Conservation (phyloP, 1,284 basidiomycete genomes). For the Cystobasidiaceae sp. region DNA sequence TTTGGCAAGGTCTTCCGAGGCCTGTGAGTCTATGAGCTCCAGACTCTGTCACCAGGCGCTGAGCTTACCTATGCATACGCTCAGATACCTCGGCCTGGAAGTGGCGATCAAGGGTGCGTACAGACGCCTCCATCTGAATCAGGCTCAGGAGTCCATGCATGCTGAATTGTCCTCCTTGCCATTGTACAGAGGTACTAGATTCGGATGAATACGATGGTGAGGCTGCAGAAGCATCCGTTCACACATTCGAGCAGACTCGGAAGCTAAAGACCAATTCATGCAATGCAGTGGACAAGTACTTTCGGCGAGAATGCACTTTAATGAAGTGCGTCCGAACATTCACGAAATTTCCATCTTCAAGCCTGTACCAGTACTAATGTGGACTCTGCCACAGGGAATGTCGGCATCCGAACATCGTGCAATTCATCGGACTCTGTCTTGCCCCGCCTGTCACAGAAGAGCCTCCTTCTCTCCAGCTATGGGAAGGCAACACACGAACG, state of each 20-base stretch:
- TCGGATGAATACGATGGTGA: conserved; percentile 42
- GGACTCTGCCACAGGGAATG: conserved; percentile 55
- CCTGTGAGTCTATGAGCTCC: conserved; percentile 41
- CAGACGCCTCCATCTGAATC: conserved; percentile 76
- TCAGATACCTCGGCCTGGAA: conserved; percentile 78
- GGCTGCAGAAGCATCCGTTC: neutral
- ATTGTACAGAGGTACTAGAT: conserved; percentile 39
- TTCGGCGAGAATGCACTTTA: conserved; percentile 92
- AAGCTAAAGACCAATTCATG: neutral
- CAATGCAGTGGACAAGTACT: conserved; percentile 73
- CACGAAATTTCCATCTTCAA: neutral
- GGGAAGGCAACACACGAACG: neutral
- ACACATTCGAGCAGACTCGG: neutral
- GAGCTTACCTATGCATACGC: neutral
- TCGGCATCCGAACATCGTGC: conserved; percentile 86
- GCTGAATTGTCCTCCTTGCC: neutral
- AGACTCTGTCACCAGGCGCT: neutral
- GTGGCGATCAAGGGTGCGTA: conserved; percentile 91
- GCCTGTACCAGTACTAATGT: conserved; percentile 40
- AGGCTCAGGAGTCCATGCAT: conserved; percentile 49
- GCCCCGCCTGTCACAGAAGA: conserved; percentile 61
- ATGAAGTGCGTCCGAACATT: conserved; percentile 59
- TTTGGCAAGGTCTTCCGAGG: conserved; percentile 92
- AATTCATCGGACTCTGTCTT: conserved; percentile 86
- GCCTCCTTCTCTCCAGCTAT: conserved; percentile 3